phyloP scores from a whole-genome alignment of 306 rosid species.

The Quercus suber region DNA sequence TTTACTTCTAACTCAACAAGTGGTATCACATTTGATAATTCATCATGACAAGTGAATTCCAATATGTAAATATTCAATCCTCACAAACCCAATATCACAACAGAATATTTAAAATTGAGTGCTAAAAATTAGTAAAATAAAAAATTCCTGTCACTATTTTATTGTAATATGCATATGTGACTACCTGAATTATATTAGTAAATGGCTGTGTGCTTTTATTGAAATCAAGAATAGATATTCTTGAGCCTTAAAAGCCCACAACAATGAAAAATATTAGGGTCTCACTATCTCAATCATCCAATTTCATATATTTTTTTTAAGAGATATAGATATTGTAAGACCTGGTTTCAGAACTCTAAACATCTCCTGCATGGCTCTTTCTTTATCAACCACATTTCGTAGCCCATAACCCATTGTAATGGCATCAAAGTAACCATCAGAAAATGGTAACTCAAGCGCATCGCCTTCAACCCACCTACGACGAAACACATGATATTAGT shows the following conservation, averaged over 20 bases:
- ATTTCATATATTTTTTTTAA: neutral
- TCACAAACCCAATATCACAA: no score
- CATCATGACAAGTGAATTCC: no score
- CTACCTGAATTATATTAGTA: slow-evolving; percentile 59
- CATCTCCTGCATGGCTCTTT: slow-evolving; percentile 66
- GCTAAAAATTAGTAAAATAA: neutral
- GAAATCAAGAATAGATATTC: slow-evolving; percentile 71
- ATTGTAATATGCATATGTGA: neutral
- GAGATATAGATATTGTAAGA: slow-evolving; percentile 13
- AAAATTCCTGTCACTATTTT: neutral
- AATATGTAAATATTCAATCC: no score
- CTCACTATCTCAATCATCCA: slow-evolving; percentile 7
- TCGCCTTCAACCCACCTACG: slow-evolving; percentile 92
- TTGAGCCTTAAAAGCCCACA: slow-evolving; percentile 55
- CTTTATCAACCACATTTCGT: slow-evolving; percentile 75
- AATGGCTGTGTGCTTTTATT: slow-evolving; percentile 61
- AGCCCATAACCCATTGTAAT: slow-evolving; percentile 91
- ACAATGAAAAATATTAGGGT: neutral
- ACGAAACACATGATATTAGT: slow-evolving; percentile 19
- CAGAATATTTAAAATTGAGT: no score
- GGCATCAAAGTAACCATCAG: slow-evolving; percentile 75
- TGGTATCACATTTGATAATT: no score
- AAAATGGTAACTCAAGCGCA: slow-evolving; percentile 81
- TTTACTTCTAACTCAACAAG: no score
- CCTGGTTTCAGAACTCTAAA: slow-evolving; percentile 74